Evolutionary conservation across 345 rosid species (phyloP), one percentile per base, ranked within the genome.

Genomic region (Bruguiera parviflora): DNA sequence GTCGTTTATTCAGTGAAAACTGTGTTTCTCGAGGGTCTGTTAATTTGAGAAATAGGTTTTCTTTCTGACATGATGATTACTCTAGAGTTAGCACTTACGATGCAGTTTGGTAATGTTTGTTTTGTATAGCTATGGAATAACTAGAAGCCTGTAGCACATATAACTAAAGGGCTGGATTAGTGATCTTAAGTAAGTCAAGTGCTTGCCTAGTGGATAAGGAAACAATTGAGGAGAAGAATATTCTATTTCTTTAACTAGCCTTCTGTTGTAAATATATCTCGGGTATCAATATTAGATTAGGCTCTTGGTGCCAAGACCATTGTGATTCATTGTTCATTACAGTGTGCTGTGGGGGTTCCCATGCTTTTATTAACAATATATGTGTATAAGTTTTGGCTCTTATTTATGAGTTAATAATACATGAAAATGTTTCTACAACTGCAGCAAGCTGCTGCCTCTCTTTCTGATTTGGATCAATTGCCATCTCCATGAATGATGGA

Each of bases 371-470:
- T 35, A 53, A 25, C 11, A 58, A 8, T 24, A 21, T 61, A 32
- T 6, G 63, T 62, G 19, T 32, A 58, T 32, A 47, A 58, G 4
- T 20, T 28, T 19, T 32, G 37, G 11, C 47, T 66, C 10, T 66
- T 67, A 51, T 58, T 59, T 53, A 62, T 18, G 52, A 13, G 27
- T 73, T 51, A 47, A 51, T 39, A 63, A 6, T 8, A 27, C 18
- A 16, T 66, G 61, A 53, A 43, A 56, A 66, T 67, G 19, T 71
- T 67, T 20, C 20, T 39, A 21, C 22, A 39, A 72, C 63, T 79
- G 78, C 90, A 95, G 99, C 96, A 95, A 92, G 96, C 94, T 71
- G 80, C 87, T 57, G 66, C 85, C 72, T 88, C 85, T 71, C 99
- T 95, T 73, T 77, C 89, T 58, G 96, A 92, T 88, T 78, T 90